Conservation (phyloP, 1,284 basidiomycete species). For the Albatrellus sp. region DNA sequence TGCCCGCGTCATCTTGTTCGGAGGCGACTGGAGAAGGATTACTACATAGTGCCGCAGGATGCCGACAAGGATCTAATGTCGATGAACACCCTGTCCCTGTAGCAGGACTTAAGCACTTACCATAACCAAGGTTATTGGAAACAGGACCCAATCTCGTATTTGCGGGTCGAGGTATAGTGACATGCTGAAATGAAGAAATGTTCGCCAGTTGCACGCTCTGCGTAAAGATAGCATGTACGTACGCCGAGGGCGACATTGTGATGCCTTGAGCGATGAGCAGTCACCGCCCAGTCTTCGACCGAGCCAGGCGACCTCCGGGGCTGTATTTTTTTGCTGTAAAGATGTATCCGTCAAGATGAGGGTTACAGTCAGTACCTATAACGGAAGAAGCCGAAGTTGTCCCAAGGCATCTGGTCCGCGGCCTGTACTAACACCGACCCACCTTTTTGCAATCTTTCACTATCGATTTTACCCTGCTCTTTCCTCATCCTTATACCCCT, state of each 20-base stretch:
- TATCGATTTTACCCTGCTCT: too few species aligned
- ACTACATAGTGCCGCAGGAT: slow-evolving; percentile 91
- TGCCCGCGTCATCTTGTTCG: slow-evolving; percentile 69
- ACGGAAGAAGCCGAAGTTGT: too few species aligned
- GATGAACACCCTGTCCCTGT: not conserved
- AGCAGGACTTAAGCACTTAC: slow-evolving; percentile 26
- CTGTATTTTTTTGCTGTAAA: too few species aligned
- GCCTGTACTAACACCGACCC: too few species aligned
- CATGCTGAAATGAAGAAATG: slow-evolving; percentile 16
- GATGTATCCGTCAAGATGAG: too few species aligned
- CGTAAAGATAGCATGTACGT: slow-evolving; percentile 8
- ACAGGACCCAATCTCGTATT: slow-evolving; percentile 89
- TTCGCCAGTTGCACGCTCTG: not conserved
- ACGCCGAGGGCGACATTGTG: slow-evolving; percentile 15
- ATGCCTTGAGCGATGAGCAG: not conserved
- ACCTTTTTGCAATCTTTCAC: too few species aligned
- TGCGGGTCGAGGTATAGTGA: slow-evolving; percentile 86
- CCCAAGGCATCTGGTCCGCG: too few species aligned
- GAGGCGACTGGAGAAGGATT: slow-evolving; percentile 71
- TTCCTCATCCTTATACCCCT: too few species aligned
- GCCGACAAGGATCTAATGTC: slow-evolving; percentile 77
- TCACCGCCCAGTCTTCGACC: not conserved
- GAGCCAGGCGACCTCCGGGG: too few species aligned
- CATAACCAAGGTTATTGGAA: slow-evolving; percentile 98
- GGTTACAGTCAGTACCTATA: too few species aligned